Evolutionary conservation across 1,139 yeast genomes (phyloP), one percentile per base, ranked within the genome.

Genomic region (Meyerozyma athensensis): DNA sequence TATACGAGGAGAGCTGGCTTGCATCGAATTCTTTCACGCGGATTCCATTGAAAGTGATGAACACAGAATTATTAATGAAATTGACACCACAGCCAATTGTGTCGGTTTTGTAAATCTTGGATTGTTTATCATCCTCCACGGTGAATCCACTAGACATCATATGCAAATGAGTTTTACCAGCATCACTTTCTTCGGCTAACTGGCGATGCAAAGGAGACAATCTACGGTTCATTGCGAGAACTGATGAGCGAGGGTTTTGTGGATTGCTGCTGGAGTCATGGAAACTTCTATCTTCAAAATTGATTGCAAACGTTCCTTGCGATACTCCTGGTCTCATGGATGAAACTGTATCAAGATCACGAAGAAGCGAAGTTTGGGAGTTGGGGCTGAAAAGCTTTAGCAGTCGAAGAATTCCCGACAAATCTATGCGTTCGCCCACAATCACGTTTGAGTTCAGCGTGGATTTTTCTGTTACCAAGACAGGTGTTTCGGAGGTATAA

Each of bases 81-180:
- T 89, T 84, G 19, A 87, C 70, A 2, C 97, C 96, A 57, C 94
- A 83, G 0, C 97, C 97, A 45, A 90, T 70, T 2, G 75, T 68
- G 56, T 89, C 97, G 4, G 50, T 45, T 6, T 30, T 36, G 13
- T 26, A 40, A 4, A 17, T 9, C 13, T 36, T 41, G 19, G 32
- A 17, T 1, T 19, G 18, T 14, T 28, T 28, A 10, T 14, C 32
- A 28, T 28, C 32, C 12, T 16, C 20, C 4, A 18, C 12, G 10
- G 32, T 17, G 20, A 17, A 28, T 4, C 32, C 20, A 9, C 20
- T 18, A 4, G 32, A 28, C 8, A 28, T 28, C 32, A 28, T 28
- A 7, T 28, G 20, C 20, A 28, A 28, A 16, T 28, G 32, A 4
- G 32, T 46, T 39, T 57, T 64, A 3, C 71, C 70, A 6, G 56